Evolutionary conservation across 2,329 filamentous ascomycete genomes (phyloP).

Genomic region (Aureobasidium lini): DNA sequence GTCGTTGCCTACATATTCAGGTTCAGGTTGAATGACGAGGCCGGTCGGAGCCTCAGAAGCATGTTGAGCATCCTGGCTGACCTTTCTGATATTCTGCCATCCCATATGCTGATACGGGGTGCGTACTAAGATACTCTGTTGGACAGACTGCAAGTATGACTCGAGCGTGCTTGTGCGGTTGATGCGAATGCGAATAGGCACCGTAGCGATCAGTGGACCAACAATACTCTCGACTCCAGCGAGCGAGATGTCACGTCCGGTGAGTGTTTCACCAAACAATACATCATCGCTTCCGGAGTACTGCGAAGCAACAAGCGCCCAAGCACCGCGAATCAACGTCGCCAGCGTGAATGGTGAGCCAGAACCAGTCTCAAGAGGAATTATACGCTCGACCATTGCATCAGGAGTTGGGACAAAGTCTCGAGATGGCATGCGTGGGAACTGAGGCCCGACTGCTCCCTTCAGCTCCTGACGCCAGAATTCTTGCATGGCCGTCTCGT

Average conservation of each 20-base stretch:
- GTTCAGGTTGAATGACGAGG: conserved; percentile 44
- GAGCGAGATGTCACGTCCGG: conserved; percentile 30
- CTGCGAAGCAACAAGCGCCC: conserved; percentile 24
- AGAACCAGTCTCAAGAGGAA: conserved; percentile 12
- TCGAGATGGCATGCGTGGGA: conserved; percentile 26
- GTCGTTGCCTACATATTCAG: conserved; percentile 17
- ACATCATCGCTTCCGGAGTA: conserved; percentile 27
- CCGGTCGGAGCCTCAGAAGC: conserved; percentile 51
- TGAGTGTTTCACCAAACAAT: conserved; percentile 29
- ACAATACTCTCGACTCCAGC: conserved; percentile 28
- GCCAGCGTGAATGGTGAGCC: conserved; percentile 25
- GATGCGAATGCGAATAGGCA: conserved; percentile 30
- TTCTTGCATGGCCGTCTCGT: conserved; percentile 20
- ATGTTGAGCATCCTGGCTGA: conserved; percentile 46
- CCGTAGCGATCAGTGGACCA: conserved; percentile 33
- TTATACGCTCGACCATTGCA: conserved; percentile 21
- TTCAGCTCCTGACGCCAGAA: conserved; percentile 30
- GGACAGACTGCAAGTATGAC: conserved; percentile 17
- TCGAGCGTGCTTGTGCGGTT: conserved; percentile 22
- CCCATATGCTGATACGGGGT: conserved; percentile 33
- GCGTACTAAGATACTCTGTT: conserved; percentile 20
- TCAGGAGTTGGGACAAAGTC: conserved; percentile 20
- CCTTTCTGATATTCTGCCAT: conserved; percentile 30
- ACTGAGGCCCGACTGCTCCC: conserved; percentile 26
- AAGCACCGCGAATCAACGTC: conserved; percentile 27